phyloP scores from a whole-genome alignment of 345 rosid genomes.

The Brassica napus region DNA sequence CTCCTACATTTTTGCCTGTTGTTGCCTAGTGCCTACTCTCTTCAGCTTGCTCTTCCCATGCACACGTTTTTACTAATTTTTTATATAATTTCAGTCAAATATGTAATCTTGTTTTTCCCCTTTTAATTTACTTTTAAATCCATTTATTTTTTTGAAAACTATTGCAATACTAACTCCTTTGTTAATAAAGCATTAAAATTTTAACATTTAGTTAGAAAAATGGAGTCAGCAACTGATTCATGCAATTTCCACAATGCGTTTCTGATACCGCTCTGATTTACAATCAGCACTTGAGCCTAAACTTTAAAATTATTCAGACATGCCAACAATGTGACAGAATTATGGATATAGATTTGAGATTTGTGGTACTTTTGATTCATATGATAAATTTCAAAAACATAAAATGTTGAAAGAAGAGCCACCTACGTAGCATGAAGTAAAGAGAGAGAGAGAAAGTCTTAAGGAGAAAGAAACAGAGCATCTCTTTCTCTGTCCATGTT shows the following conservation, averaged over 20 bases:
- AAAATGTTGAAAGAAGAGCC: conserved; percentile 34
- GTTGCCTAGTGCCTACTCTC: not conserved
- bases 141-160: not conserved
- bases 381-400: conserved; percentile 18
- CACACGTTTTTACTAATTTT: not conserved
- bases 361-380: not conserved
- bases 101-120: not conserved
- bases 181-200: not conserved
- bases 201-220: not conserved
- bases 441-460: not conserved
- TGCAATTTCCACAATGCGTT: not conserved
- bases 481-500: conserved; percentile 34
- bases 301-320: not conserved
- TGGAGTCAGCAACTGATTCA: not conserved
- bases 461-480: conserved; percentile 18
- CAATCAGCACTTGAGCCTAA: not conserved
- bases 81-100: not conserved
- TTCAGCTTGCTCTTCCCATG: not conserved
- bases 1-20: conserved; percentile 6
- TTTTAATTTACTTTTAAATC: not conserved
- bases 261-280: not conserved
- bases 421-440: conserved; percentile 18
- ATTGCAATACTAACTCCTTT: not conserved
- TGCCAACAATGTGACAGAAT: conserved; percentile 11
- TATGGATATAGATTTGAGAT: conserved; percentile 1